phyloP scores from a whole-genome alignment of 2,329 filamentous ascomycete species.

The Talaromyces sp. region DNA sequence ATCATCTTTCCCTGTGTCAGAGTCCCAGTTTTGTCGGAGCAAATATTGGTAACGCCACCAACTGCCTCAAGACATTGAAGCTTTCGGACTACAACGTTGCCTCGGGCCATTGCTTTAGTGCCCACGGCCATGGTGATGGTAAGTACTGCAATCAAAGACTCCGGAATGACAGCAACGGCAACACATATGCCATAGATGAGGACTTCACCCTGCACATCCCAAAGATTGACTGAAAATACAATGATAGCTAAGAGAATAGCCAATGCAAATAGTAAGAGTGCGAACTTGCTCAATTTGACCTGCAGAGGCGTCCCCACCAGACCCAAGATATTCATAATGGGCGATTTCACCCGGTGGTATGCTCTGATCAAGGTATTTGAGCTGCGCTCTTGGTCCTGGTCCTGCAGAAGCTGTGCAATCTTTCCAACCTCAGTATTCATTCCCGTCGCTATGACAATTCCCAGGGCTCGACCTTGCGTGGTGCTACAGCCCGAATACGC shows the following conservation, averaged over 20 bases:
- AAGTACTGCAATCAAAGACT: conserved; percentile 64
- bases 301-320: conserved; percentile 76
- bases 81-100: conserved; percentile 58
- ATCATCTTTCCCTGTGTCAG: conserved; percentile 62
- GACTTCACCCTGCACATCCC: conserved; percentile 59
- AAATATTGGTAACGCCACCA: conserved; percentile 61
- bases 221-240: conserved; percentile 62
- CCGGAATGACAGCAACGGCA: conserved; percentile 64
- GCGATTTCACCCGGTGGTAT: conserved; percentile 46
- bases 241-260: conserved; percentile 66
- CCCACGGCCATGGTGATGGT: conserved; percentile 64
- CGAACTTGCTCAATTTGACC: conserved; percentile 82
- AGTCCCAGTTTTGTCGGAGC: conserved; percentile 62
- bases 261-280: conserved; percentile 75
- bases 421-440: conserved; percentile 66
- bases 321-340: conserved; percentile 55
- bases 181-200: conserved; percentile 63
- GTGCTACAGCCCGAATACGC: conserved; percentile 64
- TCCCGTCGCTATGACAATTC: conserved; percentile 61
- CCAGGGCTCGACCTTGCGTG: conserved; percentile 61
- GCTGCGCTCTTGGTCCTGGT: conserved; percentile 41
- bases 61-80: conserved; percentile 59
- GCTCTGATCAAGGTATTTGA: conserved; percentile 29
- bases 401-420: conserved; percentile 61
- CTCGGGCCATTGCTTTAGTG: conserved; percentile 57